Base-by-base conservation (phyloP, 2,329 filamentous ascomycete species). In the Akanthomyces uredinophilus region DNA sequence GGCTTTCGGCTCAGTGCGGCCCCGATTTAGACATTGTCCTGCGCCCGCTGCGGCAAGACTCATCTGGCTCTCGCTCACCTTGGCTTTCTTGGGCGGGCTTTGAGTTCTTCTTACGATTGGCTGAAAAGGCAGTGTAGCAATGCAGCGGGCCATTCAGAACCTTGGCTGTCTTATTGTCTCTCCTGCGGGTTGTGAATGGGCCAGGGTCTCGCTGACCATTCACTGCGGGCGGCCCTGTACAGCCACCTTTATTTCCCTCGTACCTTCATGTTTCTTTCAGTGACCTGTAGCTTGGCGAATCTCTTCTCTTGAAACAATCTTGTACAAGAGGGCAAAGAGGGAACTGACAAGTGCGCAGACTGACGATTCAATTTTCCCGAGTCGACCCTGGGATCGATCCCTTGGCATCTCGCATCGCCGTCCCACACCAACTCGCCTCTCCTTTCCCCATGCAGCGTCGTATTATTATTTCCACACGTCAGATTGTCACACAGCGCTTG, bases 391-490 rank as follows among this genome's bases (percentile, higher is more conserved):
- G 18, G 39, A 44, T 13, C 22, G 39, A 44, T 13, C 22, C 37
- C 37, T 37, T 41, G 22, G 18, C 18, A 18, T 44, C 51, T 50
- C 1, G n/a, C 32, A 24, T 50, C 37, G n/a, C n/a, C 14, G 47
- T 61, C 37, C 27, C 35, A 22, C 49, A 51, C 16, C 24, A 37
- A 18, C 22, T 37, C 22, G 43, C 39, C 18, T 55, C n/a, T 22
- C 37, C 44, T n/a, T 57, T 51, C 37, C 44, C 47, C 24, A 53
- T 50, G 27, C 57, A 60, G 57, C 35, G 53, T 57, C 52, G 32
- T 44, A 62, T 62, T 50, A 32, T 39, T 43, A 47, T 37, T 62
- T 55, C 50, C 49, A 60, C 49, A 60, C 39, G 57, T 46, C 57
- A 60, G 57, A 60, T 52, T 60, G 39, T 27, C 16, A 32, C 16